Conservation (phyloP, 129 eudicot species). For the Flaveria linearis region DNA sequence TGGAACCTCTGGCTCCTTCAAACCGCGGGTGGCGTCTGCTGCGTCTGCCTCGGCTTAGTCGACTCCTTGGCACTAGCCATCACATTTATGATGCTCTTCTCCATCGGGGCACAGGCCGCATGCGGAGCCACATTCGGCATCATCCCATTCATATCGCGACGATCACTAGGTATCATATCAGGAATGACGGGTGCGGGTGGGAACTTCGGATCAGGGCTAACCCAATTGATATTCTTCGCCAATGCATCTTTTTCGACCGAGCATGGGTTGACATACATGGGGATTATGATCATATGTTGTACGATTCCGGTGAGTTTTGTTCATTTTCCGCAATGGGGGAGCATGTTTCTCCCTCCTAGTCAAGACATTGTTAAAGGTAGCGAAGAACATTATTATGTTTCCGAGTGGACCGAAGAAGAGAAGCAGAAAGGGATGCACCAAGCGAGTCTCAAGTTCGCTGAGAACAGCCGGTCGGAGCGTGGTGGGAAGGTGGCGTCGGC, state of each 20-base stretch:
- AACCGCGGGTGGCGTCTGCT: slow-evolving; percentile 73
- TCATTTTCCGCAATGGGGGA: slow-evolving; percentile 82
- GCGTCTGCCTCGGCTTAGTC: slow-evolving; percentile 63
- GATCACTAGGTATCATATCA: slow-evolving; percentile 73
- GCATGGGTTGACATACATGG: slow-evolving; percentile 61
- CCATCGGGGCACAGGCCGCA: slow-evolving; percentile 85
- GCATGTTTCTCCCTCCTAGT: slow-evolving; percentile 58
- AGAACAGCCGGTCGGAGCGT: slow-evolving; percentile 71
- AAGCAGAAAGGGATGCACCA: slow-evolving; percentile 66
- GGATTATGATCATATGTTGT: slow-evolving; percentile 55
- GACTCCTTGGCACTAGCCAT: slow-evolving; percentile 56
- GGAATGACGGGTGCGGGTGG: slow-evolving; percentile 94
- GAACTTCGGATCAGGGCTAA: slow-evolving; percentile 73
- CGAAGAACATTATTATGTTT: slow-evolving; percentile 53
- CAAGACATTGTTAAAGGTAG: slow-evolving; percentile 42
- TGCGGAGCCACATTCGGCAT: slow-evolving; percentile 92
- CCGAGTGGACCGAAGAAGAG: slow-evolving; percentile 77
- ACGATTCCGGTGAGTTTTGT: slow-evolving; percentile 60
- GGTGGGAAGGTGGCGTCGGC: slow-evolving; percentile 56
- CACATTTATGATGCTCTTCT: slow-evolving; percentile 67
- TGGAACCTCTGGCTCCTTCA: slow-evolving; percentile 90
- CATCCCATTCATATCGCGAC: slow-evolving; percentile 77
- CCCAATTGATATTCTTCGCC: slow-evolving; percentile 70
- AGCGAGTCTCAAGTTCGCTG: slow-evolving; percentile 72
- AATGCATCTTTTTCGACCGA: slow-evolving; percentile 51